These are phyloP conservation scores for Fomitopsis serialis DNA, from an alignment of 768 basidiomycete species.

Conservation along the genomic window DNA sequence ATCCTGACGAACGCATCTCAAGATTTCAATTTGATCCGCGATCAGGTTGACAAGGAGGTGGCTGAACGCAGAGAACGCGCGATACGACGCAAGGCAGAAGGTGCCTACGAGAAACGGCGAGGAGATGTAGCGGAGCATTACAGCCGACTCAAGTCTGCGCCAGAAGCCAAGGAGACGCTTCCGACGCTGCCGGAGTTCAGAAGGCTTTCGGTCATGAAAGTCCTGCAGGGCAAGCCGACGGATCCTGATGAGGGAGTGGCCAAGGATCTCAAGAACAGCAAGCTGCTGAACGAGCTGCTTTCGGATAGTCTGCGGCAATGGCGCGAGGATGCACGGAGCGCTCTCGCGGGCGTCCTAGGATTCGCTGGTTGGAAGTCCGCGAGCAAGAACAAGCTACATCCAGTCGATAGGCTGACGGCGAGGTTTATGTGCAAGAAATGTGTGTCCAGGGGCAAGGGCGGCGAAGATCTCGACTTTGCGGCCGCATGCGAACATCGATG, in stretches of 20 bases:
- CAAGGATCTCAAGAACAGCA: conserved; percentile 23
- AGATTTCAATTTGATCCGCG: conserved; percentile 27
- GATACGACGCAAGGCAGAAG: conserved; percentile 24
- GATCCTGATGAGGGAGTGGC: neutral
- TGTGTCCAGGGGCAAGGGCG: conserved; percentile 28
- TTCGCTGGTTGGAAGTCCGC: conserved; percentile 46
- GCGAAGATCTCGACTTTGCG: conserved; percentile 45
- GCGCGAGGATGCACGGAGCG: conserved; percentile 37
- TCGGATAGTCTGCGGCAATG: conserved; percentile 42
- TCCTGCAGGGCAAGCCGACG: conserved; percentile 20
- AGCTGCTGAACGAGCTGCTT: conserved; percentile 33
- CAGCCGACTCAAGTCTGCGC: conserved; percentile 34
- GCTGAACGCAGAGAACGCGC: conserved; percentile 19
- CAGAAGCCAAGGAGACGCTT: conserved; percentile 20
- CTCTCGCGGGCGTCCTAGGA: conserved; percentile 44
- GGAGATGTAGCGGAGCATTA: conserved; percentile 38
- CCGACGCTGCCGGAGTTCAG: conserved; percentile 47
- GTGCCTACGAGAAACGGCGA: conserved; percentile 21
- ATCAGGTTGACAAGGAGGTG: conserved; percentile 26
- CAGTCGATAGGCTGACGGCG: conserved; percentile 52
- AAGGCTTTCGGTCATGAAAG: conserved; percentile 39
- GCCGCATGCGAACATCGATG: conserved; percentile 61
- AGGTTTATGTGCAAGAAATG: conserved; percentile 56
- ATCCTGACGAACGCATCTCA: neutral
- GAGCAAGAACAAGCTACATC: conserved; percentile 42